Evolutionary conservation across 2,329 filamentous ascomycete genomes (phyloP).

Genomic region (Cladosporium sp.): DNA sequence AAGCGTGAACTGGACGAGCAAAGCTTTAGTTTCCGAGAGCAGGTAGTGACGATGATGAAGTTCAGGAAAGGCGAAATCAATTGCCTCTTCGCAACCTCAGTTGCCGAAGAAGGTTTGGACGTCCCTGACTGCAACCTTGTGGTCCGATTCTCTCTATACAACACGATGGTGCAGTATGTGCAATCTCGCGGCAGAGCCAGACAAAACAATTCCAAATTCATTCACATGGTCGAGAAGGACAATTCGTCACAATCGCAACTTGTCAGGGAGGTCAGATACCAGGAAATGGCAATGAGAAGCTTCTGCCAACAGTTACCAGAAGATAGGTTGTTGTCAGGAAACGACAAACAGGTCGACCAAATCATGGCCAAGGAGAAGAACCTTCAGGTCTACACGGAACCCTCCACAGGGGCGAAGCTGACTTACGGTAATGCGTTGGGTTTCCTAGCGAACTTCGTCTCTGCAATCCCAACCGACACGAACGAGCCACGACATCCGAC

Average conservation of each 20-base stretch:
- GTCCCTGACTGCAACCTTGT: conserved; percentile 63
- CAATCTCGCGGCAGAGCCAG: conserved; percentile 87
- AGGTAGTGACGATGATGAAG: conserved; percentile 64
- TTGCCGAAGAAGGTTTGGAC: conserved; percentile 61
- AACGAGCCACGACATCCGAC: conserved; percentile 43
- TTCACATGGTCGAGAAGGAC: conserved; percentile 71
- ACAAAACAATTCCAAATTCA: conserved; percentile 68
- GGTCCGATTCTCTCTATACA: conserved; percentile 76
- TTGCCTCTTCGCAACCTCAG: conserved; percentile 58
- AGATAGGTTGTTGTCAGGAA: conserved; percentile 62
- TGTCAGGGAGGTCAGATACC: conserved; percentile 54
- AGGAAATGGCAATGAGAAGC: conserved; percentile 56
- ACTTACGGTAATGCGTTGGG: conserved; percentile 69
- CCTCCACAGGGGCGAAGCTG: conserved; percentile 66
- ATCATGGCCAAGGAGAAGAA: conserved; percentile 48
- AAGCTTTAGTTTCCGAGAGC: conserved; percentile 63
- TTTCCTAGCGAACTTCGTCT: conserved; percentile 67
- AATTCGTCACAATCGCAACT: conserved; percentile 56
- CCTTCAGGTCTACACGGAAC: conserved; percentile 47
- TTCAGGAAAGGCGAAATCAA: conserved; percentile 55
- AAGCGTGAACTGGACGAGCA: conserved; percentile 38
- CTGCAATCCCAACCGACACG: conserved; percentile 55
- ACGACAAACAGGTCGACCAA: conserved; percentile 51
- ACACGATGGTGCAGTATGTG: conserved; percentile 88
- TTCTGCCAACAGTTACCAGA: conserved; percentile 72